Evolutionary conservation across 495 filamentous ascomycete genomes (phyloP).

Genomic region (Neurospora sp.): DNA sequence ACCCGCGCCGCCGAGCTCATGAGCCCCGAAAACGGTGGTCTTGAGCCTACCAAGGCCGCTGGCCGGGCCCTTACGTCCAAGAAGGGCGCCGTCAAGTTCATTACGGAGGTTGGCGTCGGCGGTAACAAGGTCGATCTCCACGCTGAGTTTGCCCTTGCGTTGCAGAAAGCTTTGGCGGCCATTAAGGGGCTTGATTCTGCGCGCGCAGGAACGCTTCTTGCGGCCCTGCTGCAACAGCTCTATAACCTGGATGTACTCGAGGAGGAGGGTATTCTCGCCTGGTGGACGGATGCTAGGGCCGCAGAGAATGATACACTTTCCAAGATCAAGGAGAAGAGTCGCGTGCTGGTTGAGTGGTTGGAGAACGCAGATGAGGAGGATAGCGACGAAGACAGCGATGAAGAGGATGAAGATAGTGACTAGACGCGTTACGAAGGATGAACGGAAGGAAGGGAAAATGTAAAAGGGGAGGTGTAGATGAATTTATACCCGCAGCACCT

Average conservation of each 20-base stretch:
- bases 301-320: conserved; percentile 54
- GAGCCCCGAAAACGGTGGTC: conserved; percentile 37
- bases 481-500: not conserved
- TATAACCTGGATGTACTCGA: conserved; percentile 80
- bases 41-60: conserved; percentile 56
- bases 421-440: not conserved
- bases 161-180: conserved; percentile 68
- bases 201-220: conserved; percentile 51
- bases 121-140: conserved; percentile 46
- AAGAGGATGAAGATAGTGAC: conserved; percentile 32
- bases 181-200: conserved; percentile 39
- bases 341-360: conserved; percentile 78
- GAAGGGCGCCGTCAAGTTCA: conserved; percentile 39
- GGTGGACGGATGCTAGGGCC: conserved; percentile 71
- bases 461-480: not conserved
- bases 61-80: conserved; percentile 41
- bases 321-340: conserved; percentile 58
- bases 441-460: not conserved
- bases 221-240: conserved; percentile 67
- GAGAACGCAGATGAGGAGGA: conserved; percentile 74
- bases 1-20: conserved; percentile 68
- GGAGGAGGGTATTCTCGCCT: conserved; percentile 76
- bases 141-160: conserved; percentile 68
- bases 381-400: conserved; percentile 60
- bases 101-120: conserved; percentile 41